phyloP scores from a whole-genome alignment of 2,329 filamentous ascomycete genomes.

The Bipolaris gigantea region DNA sequence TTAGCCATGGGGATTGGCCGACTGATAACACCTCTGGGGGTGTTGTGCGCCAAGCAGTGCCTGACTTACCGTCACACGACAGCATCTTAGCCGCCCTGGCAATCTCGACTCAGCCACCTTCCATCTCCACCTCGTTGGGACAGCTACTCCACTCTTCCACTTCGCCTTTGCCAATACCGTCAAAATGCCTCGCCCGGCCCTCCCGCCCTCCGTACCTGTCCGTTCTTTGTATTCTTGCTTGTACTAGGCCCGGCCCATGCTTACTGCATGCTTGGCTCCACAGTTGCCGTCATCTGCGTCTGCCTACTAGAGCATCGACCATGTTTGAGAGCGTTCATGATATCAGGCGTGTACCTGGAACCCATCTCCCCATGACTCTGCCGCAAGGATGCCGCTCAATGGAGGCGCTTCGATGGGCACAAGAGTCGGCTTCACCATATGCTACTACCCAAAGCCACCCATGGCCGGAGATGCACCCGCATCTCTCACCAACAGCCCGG shows the following conservation, averaged over 20 bases:
- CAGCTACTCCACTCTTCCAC: conserved; percentile 12
- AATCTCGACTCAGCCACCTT: conserved; percentile 16
- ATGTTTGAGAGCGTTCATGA: background rate
- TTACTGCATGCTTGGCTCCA: conserved; percentile 1
- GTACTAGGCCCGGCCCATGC: conserved; percentile 2
- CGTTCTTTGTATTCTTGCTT: background rate
- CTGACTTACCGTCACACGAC: conserved; percentile 14
- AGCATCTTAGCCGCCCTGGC: conserved; percentile 9
- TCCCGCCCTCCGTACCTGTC: conserved; percentile 6
- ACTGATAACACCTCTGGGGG: conserved; percentile 10
- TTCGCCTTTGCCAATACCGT: conserved; percentile 13
- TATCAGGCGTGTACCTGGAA: conserved; percentile 3
- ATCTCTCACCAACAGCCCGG: conserved; percentile 1
- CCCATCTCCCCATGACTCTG: background rate
- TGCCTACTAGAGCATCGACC: background rate
- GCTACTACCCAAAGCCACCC: background rate
- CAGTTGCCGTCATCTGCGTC: conserved; percentile 2
- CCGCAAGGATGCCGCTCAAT: background rate
- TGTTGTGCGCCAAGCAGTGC: conserved; percentile 9
- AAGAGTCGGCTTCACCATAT: conserved; percentile 3
- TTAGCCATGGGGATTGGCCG: conserved; percentile 12
- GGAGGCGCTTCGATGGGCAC: background rate
- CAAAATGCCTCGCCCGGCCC: conserved; percentile 13
- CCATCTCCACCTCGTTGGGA: conserved; percentile 16
- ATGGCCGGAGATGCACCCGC: conserved; percentile 1